Base-by-base conservation (phyloP, 2,329 filamentous ascomycete genomes). In the Ampelomyces quisqualis region DNA sequence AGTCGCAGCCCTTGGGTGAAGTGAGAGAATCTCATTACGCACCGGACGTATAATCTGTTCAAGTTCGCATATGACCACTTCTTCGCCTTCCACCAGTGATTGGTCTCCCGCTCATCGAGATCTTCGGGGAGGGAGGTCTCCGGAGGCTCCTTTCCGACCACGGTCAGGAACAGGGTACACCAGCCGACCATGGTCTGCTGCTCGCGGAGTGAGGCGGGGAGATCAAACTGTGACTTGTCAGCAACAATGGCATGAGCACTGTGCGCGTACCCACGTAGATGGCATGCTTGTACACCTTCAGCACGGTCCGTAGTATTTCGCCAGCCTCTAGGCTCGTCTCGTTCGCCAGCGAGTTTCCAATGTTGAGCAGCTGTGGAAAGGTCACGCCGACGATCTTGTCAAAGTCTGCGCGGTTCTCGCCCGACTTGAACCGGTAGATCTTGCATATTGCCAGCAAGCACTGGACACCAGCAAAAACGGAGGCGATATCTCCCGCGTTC, bases 21-120 rank as follows among this genome's bases (percentile, higher is more conserved):
- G 14, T 19, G 43, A 34, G 2, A 18, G 11, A 17, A 9, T 21
- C 9, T 7, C 23, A n/a, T n/a, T n/a, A 68, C 77, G 47, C 73
- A 91, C 87, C 89, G 81, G 56, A 97, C 90, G 64, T 93, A 98
- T 13, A 98, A 80, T 49, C 93, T 82, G 73, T 98, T 98, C 57
- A 98, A 73, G 70, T 97, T 97, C 62, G 93, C 95, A 70, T 96
- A 98, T 10, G 91, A 87, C 93, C 93, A 97, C 72, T 98, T 98
- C 83, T 97, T 97, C 51, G 90, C 88, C 76, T 97, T 98, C 91
- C 91, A 98, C 91, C 93, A 98, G 69, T 96, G 90, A 66, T 95
- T 90, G 60, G 85, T 81, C 70, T 97, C 93, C 43, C 93, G 82
- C 64, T 97, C 91, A 43, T 88, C 83, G 37, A 85, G 73, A 46